phyloP scores from a whole-genome alignment of 2,329 filamentous ascomycete species.

The Trichoderma citrinoviride region DNA sequence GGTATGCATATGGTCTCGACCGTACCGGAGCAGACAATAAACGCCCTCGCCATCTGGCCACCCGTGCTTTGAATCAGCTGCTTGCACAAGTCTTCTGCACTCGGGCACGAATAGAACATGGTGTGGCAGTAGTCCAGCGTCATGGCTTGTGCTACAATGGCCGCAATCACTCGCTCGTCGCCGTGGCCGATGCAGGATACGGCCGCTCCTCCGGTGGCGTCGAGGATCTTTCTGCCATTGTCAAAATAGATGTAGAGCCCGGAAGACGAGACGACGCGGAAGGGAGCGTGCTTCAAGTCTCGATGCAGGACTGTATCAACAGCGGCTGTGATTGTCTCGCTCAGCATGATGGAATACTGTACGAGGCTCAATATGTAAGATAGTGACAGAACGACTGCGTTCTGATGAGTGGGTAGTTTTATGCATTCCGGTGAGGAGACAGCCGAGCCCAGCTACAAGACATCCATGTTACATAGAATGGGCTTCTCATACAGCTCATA shows the following conservation, averaged over 20 bases:
- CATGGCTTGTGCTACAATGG: not conserved
- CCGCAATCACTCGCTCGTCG: not conserved
- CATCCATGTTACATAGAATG: too few species aligned
- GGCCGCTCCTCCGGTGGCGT: not conserved
- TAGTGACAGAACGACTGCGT: too few species aligned
- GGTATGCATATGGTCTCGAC: fast-evolving
- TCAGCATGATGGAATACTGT: not conserved
- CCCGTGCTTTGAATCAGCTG: not conserved
- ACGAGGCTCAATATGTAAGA: too few species aligned
- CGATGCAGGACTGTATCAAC: not conserved
- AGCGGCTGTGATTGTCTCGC: not conserved
- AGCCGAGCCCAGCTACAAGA: too few species aligned
- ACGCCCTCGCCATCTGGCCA: not conserved
- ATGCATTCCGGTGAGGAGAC: too few species aligned
- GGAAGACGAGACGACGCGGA: not conserved
- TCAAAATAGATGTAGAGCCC: not conserved
- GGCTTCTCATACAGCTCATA: too few species aligned
- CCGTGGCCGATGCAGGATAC: not conserved
- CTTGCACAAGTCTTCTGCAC: not conserved
- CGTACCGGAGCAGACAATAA: not conserved
- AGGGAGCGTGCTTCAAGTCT: not conserved
- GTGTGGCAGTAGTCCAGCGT: not conserved
- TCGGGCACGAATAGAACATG: not conserved
- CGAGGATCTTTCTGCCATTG: not conserved
- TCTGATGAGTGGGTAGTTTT: too few species aligned